A percentile compares a stretch with the other conserved stretches of the same genome.
These are phyloP conservation scores for Colletotrichum zoysiae DNA, from an alignment of 2,329 filamentous ascomycete species.

Conservation along the genomic window DNA sequence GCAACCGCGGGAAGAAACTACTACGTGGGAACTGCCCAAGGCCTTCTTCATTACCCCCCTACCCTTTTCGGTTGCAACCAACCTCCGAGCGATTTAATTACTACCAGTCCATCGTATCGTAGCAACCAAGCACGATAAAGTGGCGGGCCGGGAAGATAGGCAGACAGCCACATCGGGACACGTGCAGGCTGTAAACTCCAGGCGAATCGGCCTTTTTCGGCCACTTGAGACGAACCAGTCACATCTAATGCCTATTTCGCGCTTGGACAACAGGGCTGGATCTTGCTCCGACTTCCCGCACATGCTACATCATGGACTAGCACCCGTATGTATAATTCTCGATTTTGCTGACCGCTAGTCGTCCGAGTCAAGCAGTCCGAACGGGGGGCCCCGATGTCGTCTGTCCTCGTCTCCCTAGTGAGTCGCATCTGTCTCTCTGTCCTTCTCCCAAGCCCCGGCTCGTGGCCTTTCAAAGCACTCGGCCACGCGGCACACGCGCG, in stretches of 20 bases:
- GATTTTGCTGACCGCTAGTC: constrained; percentile 33
- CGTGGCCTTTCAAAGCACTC: background rate
- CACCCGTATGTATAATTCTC: background rate
- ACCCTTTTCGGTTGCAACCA: constrained; percentile 20
- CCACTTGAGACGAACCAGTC: constrained; percentile 34
- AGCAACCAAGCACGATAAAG: constrained; percentile 12
- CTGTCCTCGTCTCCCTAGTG: constrained; percentile 18
- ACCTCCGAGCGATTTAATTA: constrained; percentile 19
- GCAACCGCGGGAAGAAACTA: constrained; percentile 3
- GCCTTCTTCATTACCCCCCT: background rate
- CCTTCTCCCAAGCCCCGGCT: background rate
- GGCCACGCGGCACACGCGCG: background rate
- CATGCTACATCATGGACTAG: too few relatives aligned
- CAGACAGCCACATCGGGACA: constrained; percentile 3
- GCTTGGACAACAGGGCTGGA: background rate
- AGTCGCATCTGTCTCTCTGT: background rate
- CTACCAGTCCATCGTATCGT: constrained; percentile 3
- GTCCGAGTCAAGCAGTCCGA: constrained; percentile 28
- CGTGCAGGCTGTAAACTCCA: background rate
- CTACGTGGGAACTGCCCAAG: background rate
- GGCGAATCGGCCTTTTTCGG: constrained; percentile 15
- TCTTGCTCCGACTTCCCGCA: too few relatives aligned
- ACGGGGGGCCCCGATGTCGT: constrained; percentile 5
- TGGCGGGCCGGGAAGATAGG: background rate
- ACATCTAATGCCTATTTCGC: background rate